Evolutionary conservation across 208 protist species (phyloP), one percentile per base, ranked within the genome.

Genomic region (Crithidia mellificae): DNA sequence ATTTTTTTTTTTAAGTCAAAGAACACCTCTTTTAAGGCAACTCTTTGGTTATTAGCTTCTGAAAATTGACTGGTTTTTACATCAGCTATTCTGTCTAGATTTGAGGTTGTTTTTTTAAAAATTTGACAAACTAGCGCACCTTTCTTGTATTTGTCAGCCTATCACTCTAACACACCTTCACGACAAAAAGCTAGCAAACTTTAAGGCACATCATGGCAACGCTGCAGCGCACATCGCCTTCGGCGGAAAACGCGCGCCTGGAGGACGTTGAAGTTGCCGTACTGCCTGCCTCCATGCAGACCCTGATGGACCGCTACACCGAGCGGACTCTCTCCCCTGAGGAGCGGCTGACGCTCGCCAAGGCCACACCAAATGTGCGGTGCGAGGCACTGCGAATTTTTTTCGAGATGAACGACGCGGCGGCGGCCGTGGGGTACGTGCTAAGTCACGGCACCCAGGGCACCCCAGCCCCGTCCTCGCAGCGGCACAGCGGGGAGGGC

Each of bases 331-430:
- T 94, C 8, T 72, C 73, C 5, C 11, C 36, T 3, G n/a, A 24
- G 22, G 77, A 94, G 61, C 62, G 81, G 19, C 15, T 34, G 25
- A 52, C 41, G 17, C 70, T 91, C 17, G 58, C 67, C 1, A 6
- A 29, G 36, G 63, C 80, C 36, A 72, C 81, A 17, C 67, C 85
- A 2, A 69, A 69, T 11, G 61, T 74, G 2, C 85, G 88, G 20
- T 91, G 84, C 57, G 68, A 76, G 36, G 85, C 83, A 1, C 76
- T 94, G 29, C 74, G 80, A 11, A 80, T 87, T 64, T 73, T 90
- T 36, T 88, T 88, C 59, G 74, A 84, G n/a, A 80, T 77, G 32
- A 65, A 68, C 30, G 58, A 73, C 24, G 80, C 82, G 0, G 72
- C 71, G 0, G 71, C 80, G 5, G 74, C 72, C 9, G 51, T 87